A percentile compares a stretch with the other conserved stretches of the same genome.
Evolutionary conservation across 805 yeast genomes (phyloP).

Genomic region (Ogataea trehaloabstinens): DNA sequence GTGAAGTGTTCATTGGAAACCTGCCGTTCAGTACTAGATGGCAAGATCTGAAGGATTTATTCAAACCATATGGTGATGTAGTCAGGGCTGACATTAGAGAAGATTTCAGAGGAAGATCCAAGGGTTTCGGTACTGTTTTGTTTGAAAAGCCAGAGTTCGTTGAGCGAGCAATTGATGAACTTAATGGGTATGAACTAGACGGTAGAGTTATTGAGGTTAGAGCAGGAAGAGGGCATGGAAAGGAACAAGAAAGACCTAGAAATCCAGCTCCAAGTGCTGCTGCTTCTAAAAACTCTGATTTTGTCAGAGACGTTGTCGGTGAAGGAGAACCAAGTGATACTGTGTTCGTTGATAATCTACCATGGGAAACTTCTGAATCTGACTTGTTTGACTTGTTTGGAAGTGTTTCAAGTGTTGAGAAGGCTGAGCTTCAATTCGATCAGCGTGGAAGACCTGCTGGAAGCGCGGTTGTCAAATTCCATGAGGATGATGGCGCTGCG

Average conservation of each 20-base stretch:
- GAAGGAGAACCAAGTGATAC: constrained; percentile 58
- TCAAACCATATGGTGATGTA: constrained; percentile 75
- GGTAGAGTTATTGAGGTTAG: constrained; percentile 82
- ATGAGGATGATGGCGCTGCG: constrained; percentile 63
- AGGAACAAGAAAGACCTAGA: constrained; percentile 19
- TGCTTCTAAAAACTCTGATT: constrained; percentile 44
- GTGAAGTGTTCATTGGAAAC: constrained; percentile 75
- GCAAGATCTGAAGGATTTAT: constrained; percentile 83
- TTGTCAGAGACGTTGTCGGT: constrained; percentile 65
- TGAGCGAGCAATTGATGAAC: constrained; percentile 61
- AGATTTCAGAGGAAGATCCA: constrained; percentile 69
- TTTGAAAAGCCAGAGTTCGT: constrained; percentile 70
- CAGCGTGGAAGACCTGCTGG: constrained; percentile 72
- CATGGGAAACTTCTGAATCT: constrained; percentile 82
- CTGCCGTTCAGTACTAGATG: constrained; percentile 79
- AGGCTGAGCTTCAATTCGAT: constrained; percentile 72
- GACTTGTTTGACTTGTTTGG: constrained; percentile 85
- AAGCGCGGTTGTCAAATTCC: constrained; percentile 80
- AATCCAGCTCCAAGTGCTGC: constrained; percentile 17
- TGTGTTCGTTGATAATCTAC: constrained; percentile 75
- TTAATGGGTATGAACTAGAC: constrained; percentile 66
- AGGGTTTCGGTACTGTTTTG: constrained; percentile 83
- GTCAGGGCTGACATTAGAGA: constrained; percentile 74
- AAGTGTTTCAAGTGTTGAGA: constrained; percentile 70
- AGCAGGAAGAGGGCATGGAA: constrained; percentile 49